Evolutionary conservation across 257 asterid genomes (phyloP), one percentile per base, ranked within the genome.

Genomic region (Solanum rostratum): DNA sequence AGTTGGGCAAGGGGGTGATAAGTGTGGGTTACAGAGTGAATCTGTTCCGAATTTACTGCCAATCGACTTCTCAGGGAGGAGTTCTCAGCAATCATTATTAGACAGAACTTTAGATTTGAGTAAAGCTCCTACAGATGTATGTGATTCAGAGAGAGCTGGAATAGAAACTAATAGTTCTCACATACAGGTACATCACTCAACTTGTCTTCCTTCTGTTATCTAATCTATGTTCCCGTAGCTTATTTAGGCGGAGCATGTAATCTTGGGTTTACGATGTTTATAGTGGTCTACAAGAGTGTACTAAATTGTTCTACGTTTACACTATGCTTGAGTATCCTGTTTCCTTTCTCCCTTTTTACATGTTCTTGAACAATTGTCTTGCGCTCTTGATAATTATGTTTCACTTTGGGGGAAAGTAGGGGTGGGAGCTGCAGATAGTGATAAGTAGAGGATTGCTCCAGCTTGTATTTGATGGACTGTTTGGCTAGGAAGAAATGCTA

Each of bases 31-130:
- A 81, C 87, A 79, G 52, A 89, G 83, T 37, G 88, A 16, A 83
- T 88, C 84, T 63, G 78, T 66, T 83, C 79, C 85, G 82, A 89
- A 71, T 50, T 19, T 45, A 57, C 84, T 90, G 2, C 86, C 91
- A 65, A 76, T 84, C 46, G 85, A 89, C 66, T 85, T 93, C 30
- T 68, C 92, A 8, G 68, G 87, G 84, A 87, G 86, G 84, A 39
- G 59, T 88, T 89, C 92, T 84, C 92, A 88, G 59, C 91, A 89
- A 16, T 78, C 92, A 5, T 74, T 88, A 84, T 46, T 81, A 49
- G 86, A 85, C 86, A 90, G 91, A 60, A 90, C 87, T 55, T 79
- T 87, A 19, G 84, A 85, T 87, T 83, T 80, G n/a, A 41, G 43
- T 84, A 83, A 85, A 9, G 50, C 45, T 59, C 66, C 73, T 41